Evolutionary conservation across 1,139 yeast species (phyloP), one percentile per base, ranked within the genome.

Genomic region (Candida freyschussii): DNA sequence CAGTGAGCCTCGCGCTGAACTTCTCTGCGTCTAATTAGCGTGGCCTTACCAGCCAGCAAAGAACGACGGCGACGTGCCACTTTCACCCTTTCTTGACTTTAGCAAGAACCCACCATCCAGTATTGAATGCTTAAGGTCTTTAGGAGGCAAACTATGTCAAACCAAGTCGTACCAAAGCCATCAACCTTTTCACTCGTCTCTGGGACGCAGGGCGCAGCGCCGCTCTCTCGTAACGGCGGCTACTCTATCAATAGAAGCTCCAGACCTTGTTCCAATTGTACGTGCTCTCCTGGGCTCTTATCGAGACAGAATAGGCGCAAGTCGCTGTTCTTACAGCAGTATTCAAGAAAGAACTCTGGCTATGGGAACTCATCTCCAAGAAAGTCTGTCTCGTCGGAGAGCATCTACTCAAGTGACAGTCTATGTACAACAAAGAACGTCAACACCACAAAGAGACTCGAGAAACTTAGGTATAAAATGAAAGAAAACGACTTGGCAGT

Each of bases 211-310:
- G 34, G 26, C 16, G 24, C 36, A 4, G 24, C 28, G n/a, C 21
- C 30, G 13, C 28, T 35, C 6, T 29, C 35, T n/a, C 37, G 40
- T 7, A 20, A 38, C 9, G 27, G 30, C 3, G 37, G 30, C 6
- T 17, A 32, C 17, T 21, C 44, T 29, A 33, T 35, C 32, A 36
- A 36, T 32, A 42, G 47, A 36, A 46, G 39, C 39, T 48, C 52
- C 17, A 61, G 71, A 49, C 69, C 72, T 8, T 82, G 93, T 56
- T 67, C 73, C 32, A 77, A 82, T 59, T 82, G 94, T 60, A 80
- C 86, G 2, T 83, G 93, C 55, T 79, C 89, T 1, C 91, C 91
- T 7, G 94, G 94, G 7, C 62, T 81, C 32, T 58, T 82, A 33
- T 77, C 86, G 13, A 68, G 93, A 49, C 74, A 72, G 37, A 74